Base-by-base conservation (phyloP, 1,284 basidiomycete genomes). In the Ganoderma boninense region DNA sequence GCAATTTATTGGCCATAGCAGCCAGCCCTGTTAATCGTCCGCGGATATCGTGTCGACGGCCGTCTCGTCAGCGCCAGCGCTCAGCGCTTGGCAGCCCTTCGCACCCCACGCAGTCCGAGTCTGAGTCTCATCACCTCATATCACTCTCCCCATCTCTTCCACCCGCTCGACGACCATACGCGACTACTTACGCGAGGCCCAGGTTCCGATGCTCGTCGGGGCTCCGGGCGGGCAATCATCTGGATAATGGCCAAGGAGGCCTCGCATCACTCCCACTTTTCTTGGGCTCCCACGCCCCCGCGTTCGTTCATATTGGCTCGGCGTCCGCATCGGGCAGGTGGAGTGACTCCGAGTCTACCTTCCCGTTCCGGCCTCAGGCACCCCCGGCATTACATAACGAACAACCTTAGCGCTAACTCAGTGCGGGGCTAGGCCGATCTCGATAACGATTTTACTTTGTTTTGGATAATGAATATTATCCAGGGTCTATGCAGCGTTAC, bases 371-470 rank as follows among this genome's bases (percentile, higher is more conserved):
- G 4, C 20, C 20, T 35, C 38, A 43, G 60, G 38, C 35, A 60
- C n/a, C 20, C 13, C 57, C 57, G 32, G 35, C 10, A 20, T 40
- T 60, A 57, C 29, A 23, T 60, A 40, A n/a, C 38, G n/a, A 40
- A 23, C 13, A 26, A 52, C 46, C 46, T 23, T n/a, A 38, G n/a
- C 35, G n/a, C 35, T 35, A 32, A 32, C 56, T 2, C 18, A 62
- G 40, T n/a, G 38, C 14, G 54, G 29, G 42, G 43, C 11, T 13
- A 6, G 56, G 4, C 40, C 2, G 64, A 61, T 66, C 65, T 60
- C 57, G 65, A 66, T 66, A 66, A n/a, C 57, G 65, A 66, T 66
- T 61, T 40, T 61, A 66, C 44, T 38, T 38, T n/a, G n/a, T n/a
- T n/a, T n/a, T n/a, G n/a, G n/a, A n/a, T n/a, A n/a, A n/a, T n/a